Percentiles rank a stretch among this genome's conserved stretches.
These are phyloP conservation scores for Boechera retrofracta DNA, from an alignment of 345 rosid species.

Conservation along the genomic window DNA sequence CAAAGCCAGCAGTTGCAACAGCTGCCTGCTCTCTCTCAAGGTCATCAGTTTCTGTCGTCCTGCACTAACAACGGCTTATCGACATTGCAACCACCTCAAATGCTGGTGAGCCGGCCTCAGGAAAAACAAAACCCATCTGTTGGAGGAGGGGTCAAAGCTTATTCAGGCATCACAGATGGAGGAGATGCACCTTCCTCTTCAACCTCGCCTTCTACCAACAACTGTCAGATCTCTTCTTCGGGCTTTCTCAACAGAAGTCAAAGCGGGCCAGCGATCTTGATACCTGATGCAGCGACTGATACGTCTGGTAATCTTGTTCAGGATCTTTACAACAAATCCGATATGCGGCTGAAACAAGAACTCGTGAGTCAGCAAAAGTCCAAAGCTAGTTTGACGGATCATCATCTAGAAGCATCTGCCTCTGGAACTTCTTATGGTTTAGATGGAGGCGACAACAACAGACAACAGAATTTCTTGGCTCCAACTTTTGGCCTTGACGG, in stretches of 20 bases:
- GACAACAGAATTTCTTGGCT: slow-evolving; percentile 74
- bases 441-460: slow-evolving; percentile 60
- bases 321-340: slow-evolving; percentile 74
- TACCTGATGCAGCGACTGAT: slow-evolving; percentile 60
- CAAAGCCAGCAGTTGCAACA: slow-evolving; percentile 65
- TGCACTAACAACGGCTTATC: slow-evolving; percentile 61
- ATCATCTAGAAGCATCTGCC: slow-evolving; percentile 89
- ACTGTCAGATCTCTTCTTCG: slow-evolving; percentile 74
- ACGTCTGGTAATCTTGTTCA: slow-evolving; percentile 63
- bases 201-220: slow-evolving; percentile 93
- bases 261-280: slow-evolving; percentile 58
- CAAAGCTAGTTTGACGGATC: slow-evolving; percentile 71
- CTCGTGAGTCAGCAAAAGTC: slow-evolving; percentile 65
- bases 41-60: slow-evolving; percentile 60
- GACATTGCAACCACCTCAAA: slow-evolving; percentile 63
- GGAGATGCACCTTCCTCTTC: slow-evolving; percentile 97
- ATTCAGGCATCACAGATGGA: slow-evolving; percentile 78
- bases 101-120: slow-evolving; percentile 61
- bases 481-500: slow-evolving; percentile 78
- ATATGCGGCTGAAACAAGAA: slow-evolving; percentile 51
- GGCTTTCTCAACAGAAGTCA: slow-evolving; percentile 72
- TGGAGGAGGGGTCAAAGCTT: slow-evolving; percentile 57
- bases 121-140: slow-evolving; percentile 54
- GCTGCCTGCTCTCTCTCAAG: slow-evolving; percentile 57
- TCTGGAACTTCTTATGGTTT: slow-evolving; percentile 94